Conservation (phyloP, 345 rosid species). For the Aurinia saxatilis region DNA sequence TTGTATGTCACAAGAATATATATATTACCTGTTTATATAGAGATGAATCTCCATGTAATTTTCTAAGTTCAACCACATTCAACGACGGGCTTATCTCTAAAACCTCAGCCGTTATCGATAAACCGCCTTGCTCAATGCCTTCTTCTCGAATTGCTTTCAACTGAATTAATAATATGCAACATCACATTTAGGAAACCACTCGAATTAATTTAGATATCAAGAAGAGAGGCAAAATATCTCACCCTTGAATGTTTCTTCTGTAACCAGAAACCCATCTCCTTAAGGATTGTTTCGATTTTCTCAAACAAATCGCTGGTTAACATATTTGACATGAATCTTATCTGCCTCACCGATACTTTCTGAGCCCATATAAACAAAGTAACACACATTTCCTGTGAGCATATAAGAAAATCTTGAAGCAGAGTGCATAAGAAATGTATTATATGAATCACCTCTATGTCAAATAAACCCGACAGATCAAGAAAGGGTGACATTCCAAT, state of each 20-base stretch:
- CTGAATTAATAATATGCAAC: conserved; percentile 43
- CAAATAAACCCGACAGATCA: conserved; percentile 86
- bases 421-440: too few relatives aligned
- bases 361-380: conserved; percentile 6
- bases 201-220: neutral
- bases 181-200: too few relatives aligned
- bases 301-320: conserved; percentile 53
- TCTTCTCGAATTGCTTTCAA: conserved; percentile 66
- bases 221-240: neutral
- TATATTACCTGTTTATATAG: conserved; percentile 72
- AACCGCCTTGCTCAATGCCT: conserved; percentile 26
- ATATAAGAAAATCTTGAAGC: neutral
- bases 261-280: conserved; percentile 73
- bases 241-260: conserved; percentile 73
- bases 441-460: too few relatives aligned
- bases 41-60: conserved; percentile 60
- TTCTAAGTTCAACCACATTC: conserved; percentile 63
- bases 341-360: conserved; percentile 78
- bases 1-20: neutral
- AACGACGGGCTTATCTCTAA: conserved; percentile 56
- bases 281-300: conserved; percentile 49
- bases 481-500: conserved; percentile 89
- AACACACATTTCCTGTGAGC: neutral
- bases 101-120: conserved; percentile 75
- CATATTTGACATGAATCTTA: conserved; percentile 70